Evolutionary conservation across 1,284 basidiomycete species (phyloP), one percentile per base, ranked within the genome.

Genomic region (Coniferiporia weirii): DNA sequence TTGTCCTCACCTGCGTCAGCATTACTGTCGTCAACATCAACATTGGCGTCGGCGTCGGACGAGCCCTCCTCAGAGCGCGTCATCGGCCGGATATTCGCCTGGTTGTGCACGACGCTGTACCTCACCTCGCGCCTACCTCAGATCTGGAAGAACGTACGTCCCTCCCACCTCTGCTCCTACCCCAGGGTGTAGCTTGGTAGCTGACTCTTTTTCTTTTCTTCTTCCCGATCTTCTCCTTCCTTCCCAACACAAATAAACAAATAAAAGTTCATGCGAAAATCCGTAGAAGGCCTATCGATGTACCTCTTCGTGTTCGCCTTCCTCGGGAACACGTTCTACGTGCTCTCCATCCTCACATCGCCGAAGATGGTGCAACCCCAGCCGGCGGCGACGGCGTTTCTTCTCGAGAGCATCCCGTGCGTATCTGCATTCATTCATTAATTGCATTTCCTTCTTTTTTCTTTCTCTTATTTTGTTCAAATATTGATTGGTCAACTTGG

Each of bases 131-230:
- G 95, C 54, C 74, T 97, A 66, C 95, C 95, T 32, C 95, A 97
- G 72, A 96, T 98, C 64, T 97, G 94, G 94, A 95, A 95, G 73
- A 97, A 97, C 67, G 93, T 95, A 69, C 72, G 92, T 84, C 27
- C 5, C n/a, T n/a, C n/a, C 27, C 27, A 6, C n/a, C 59, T 9
- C 13, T 58, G n/a, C n/a, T n/a, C n/a, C n/a, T n/a, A n/a, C n/a
- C n/a, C n/a, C n/a, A n/a, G n/a, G n/a, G n/a, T n/a, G n/a, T n/a
- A n/a, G n/a, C n/a, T n/a, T n/a, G n/a, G n/a, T n/a, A n/a, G n/a
- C n/a, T n/a, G n/a, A n/a, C n/a, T n/a, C n/a, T n/a, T n/a, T n/a
- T n/a, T n/a, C n/a, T n/a, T n/a, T n/a, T n/a, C n/a, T n/a, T n/a
- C n/a, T n/a, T n/a, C n/a, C n/a, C n/a, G n/a, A n/a, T n/a, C n/a